Percentiles rank a stretch among this genome's conserved stretches.
These are phyloP conservation scores for Fragilaria crotonensis DNA, from an alignment of 108 stramenopile genomes.

Conservation along the genomic window DNA sequence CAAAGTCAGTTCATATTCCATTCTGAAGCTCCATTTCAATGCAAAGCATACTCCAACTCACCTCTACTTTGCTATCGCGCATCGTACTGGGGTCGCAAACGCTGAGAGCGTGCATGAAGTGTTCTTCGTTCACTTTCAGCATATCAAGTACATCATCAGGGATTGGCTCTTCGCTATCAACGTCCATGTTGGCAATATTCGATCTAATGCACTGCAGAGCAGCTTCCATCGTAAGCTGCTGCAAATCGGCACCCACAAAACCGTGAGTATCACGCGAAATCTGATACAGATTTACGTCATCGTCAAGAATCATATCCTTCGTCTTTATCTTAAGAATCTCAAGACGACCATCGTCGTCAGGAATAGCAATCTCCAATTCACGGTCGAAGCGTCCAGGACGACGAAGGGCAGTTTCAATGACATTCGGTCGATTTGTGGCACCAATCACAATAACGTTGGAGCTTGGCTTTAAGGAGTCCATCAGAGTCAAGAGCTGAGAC, in stretches of 20 bases:
- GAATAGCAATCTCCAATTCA: conserved; percentile 96
- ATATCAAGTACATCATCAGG: conserved; percentile 66
- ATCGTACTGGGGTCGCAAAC: conserved; percentile 86
- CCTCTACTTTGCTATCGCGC: conserved; percentile 90
- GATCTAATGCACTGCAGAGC: conserved; percentile 93
- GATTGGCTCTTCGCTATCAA: conserved; percentile 77
- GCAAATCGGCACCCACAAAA: conserved; percentile 96
- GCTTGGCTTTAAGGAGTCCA: conserved; percentile 93
- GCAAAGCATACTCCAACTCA: conserved; percentile 13
- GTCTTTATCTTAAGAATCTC: conserved; percentile 97
- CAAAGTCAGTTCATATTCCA: too few species aligned
- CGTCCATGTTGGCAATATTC: conserved; percentile 77
- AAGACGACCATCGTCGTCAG: conserved; percentile 95
- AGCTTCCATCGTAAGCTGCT: conserved; percentile 93
- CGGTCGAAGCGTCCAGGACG: conserved; percentile 97
- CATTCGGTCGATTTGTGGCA: conserved; percentile 96
- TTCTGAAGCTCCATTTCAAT: conserved; percentile 6
- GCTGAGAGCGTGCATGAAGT: conserved; percentile 88
- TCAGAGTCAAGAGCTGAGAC: conserved; percentile 94
- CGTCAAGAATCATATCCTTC: conserved; percentile 82
- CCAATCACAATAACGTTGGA: conserved; percentile 97
- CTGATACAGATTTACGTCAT: conserved; percentile 81
- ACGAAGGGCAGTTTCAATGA: conserved; percentile 93
- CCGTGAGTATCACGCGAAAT: conserved; percentile 96
- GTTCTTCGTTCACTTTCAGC: conserved; percentile 81